Evolutionary conservation across 148 eudicot species (phyloP), one percentile per base, ranked within the genome.

Genomic region (Silene uniflora): DNA sequence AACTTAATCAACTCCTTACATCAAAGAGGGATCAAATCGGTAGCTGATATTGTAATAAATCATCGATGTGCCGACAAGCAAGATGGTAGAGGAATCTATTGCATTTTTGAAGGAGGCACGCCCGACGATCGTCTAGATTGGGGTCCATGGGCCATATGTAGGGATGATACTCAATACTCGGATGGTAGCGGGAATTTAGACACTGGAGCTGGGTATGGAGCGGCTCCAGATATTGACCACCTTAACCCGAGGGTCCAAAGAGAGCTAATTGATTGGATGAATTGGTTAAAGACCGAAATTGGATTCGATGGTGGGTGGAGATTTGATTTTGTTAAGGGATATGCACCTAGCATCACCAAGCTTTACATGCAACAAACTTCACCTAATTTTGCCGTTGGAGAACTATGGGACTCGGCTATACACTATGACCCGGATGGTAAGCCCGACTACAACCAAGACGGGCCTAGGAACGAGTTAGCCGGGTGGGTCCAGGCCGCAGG

Each of bases 1-100:
- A 3, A 79, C 23, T 72, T 88, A n/a, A 83, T 90, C 21, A 78
- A 77, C 17, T 77, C 89, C 1, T 80, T 88, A 18, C 79, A 83
- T 12, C 80, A 80, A 77, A 87, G 67, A 69, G 90, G 90, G 3
- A 85, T 90, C 42, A 90, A 87, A 62, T 67, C 79, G 10, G 42
- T 90, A 3, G 95, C 90, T 1, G 95, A 90, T 77, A 84, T 90
- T 24, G 95, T 90, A 0, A 86, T 90, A 73, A 90, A 90, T 54
- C 82, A 80, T 56, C 55, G 82, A 19, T 69, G 78, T 16, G 82
- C 82, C 1, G 77, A 76, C 22, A 64, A 80, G 47, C 61, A 80
- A 32, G 95, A 90, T 16, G 25, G 73, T 1, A 77, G 88, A 62
- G 95, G 95, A 9, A 78, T 84, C 32, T 90, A 81, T 71, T 84